phyloP scores from a whole-genome alignment of 371 early-diverging fungal genomes.

The Chytridiales sp. region DNA sequence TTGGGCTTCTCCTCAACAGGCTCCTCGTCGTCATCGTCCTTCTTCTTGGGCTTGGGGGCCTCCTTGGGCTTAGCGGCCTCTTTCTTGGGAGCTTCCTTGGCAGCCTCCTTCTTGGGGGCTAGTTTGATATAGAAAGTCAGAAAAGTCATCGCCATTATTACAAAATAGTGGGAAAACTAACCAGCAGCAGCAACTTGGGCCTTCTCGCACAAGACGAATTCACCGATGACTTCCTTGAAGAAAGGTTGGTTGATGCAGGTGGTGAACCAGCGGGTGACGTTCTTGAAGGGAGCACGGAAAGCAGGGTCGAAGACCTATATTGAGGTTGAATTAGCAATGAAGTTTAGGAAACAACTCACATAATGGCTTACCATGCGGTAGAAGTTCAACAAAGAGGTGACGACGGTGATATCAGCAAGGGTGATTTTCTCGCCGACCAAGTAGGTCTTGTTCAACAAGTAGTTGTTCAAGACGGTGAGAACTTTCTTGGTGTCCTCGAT shows the following conservation, averaged over 20 bases:
- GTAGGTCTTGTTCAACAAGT: constrained; percentile 79
- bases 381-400: constrained; percentile 56
- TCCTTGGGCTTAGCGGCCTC: constrained; percentile 37
- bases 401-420: constrained; percentile 81
- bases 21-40: constrained; percentile 59
- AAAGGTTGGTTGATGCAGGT: constrained; percentile 77
- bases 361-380: constrained; percentile 49
- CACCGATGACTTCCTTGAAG: constrained; percentile 79
- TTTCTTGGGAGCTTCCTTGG: constrained; percentile 54
- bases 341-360: neutral
- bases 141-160: constrained; percentile 17
- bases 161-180: neutral
- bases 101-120: constrained; percentile 43
- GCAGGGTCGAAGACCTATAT: constrained; percentile 46
- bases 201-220: constrained; percentile 61
- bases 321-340: neutral
- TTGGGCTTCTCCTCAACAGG: constrained; percentile 73
- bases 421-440: constrained; percentile 90
- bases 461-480: constrained; percentile 68
- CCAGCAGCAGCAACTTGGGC: constrained; percentile 33
- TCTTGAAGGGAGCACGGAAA: constrained; percentile 75
- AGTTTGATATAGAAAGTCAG: constrained; percentile 55
- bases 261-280: constrained; percentile 85
- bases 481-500: constrained; percentile 63
- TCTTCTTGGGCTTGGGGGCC: constrained; percentile 31